Evolutionary conservation across 345 rosid genomes (phyloP).

Genomic region (Brassica napus): Da-Ae NC_063442.1:16154001-16154500

Average conservation of each 20-base stretch:
- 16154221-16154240: neutral
- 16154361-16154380: constrained; percentile 28
- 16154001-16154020: constrained; percentile 34
- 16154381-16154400: constrained; percentile 36
- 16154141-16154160: constrained; percentile 48
- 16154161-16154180: constrained; percentile 5
- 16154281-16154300: constrained; percentile 40
- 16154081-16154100: constrained; percentile 15
- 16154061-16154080: constrained; percentile 39
- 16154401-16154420: neutral
- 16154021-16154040: constrained; percentile 12
- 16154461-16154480: constrained; percentile 17
- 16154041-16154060: constrained; percentile 18
- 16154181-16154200: neutral
- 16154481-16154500: constrained; percentile 49
- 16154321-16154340: constrained; percentile 40
- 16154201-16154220: neutral
- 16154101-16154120: constrained; percentile 26
- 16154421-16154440: constrained; percentile 4
- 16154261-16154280: constrained; percentile 40
- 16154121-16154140: constrained; percentile 55
- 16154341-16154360: constrained; percentile 23
- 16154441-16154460: neutral
- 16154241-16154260: constrained; percentile 56
- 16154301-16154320: constrained; percentile 42